phyloP scores from a whole-genome alignment of 2,329 filamentous ascomycete genomes.

The Alternaria triticina region DNA sequence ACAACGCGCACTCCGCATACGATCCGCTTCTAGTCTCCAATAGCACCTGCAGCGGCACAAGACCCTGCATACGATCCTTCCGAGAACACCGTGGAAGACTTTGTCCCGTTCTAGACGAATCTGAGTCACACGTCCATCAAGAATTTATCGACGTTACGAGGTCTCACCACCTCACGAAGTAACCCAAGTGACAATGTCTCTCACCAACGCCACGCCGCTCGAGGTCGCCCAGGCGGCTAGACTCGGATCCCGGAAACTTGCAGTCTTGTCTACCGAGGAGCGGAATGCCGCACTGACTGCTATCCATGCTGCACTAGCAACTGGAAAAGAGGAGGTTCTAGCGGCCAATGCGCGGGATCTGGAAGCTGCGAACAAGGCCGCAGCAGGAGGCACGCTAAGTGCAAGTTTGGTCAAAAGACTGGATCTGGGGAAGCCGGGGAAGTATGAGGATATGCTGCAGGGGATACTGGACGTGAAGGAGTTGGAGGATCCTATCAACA shows the following conservation, averaged over 20 bases:
- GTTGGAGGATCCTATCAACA: conserved; percentile 86
- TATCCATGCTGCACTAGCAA: conserved; percentile 77
- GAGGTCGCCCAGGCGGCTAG: conserved; percentile 81
- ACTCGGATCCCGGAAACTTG: conserved; percentile 79
- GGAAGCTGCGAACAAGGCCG: conserved; percentile 73
- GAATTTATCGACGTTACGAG: background rate
- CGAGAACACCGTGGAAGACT: background rate
- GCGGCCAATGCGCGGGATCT: conserved; percentile 87
- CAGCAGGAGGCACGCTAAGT: conserved; percentile 76
- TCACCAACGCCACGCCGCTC: conserved; percentile 81
- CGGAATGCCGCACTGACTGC: conserved; percentile 85
- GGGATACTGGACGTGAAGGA: conserved; percentile 88
- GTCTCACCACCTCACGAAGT: conserved; percentile 17
- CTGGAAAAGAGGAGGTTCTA: conserved; percentile 76
- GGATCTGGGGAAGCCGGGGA: conserved; percentile 83
- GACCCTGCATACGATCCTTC: conserved; percentile 10
- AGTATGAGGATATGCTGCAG: conserved; percentile 97
- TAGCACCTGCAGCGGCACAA: conserved; percentile 19
- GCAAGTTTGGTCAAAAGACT: conserved; percentile 85
- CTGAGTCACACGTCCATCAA: background rate
- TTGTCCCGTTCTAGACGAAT: background rate
- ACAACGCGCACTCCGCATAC: background rate
- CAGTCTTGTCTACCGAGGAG: conserved; percentile 74
- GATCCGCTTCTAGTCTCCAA: conserved; percentile 13
- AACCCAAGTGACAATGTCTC: conserved; percentile 65